Percentiles rank a stretch among this genome's conserved stretches.
These are phyloP conservation scores for Hordeum marinum DNA, from an alignment of 176 grass and related monocot species.

Conservation along the genomic window DNA sequence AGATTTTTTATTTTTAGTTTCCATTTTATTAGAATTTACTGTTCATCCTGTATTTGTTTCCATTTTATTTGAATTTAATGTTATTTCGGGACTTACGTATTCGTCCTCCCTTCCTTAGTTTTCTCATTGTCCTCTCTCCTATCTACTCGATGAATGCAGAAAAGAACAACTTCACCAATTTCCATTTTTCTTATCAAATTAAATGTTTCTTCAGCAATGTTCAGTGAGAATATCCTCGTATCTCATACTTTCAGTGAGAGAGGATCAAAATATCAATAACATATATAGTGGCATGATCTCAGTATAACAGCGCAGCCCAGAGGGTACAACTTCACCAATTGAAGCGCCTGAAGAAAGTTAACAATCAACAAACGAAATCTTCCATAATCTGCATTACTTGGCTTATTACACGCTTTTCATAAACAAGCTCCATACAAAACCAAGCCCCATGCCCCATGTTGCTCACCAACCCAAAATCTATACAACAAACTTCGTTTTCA, in stretches of 20 bases:
- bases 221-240: background rate
- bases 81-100: too few relatives aligned
- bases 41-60: too few relatives aligned
- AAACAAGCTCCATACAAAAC: conserved; percentile 32
- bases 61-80: too few relatives aligned
- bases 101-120: too few relatives aligned
- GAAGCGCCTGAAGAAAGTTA: background rate
- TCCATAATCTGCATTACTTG: conserved; percentile 7
- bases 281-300: background rate
- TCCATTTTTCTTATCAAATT: background rate
- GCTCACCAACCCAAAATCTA: conserved; percentile 41
- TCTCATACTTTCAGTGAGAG: background rate
- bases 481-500: conserved; percentile 30
- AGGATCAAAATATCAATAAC: background rate
- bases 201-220: background rate
- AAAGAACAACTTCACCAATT: background rate
- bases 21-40: too few relatives aligned
- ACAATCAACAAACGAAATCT: background rate
- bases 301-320: background rate
- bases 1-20: too few relatives aligned
- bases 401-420: conserved; percentile 41
- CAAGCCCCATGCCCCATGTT: conserved; percentile 2
- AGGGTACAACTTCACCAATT: background rate
- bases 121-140: too few relatives aligned
- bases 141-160: background rate